phyloP scores from a whole-genome alignment of 192 early-diverging fungal species.

The Coemansia sp. region DNA sequence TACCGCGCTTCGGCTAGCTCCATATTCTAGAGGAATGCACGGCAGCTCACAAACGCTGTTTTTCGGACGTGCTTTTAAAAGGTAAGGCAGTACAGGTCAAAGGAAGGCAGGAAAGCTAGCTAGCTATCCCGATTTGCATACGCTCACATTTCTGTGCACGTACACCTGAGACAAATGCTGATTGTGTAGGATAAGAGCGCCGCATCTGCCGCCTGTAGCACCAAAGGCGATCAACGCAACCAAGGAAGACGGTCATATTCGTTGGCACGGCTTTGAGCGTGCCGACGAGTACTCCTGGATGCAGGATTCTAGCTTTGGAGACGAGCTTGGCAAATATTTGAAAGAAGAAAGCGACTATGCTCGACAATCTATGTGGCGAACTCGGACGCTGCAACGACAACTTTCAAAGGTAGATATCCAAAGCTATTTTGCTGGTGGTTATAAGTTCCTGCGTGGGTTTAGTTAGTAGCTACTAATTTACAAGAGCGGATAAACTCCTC shows the following conservation, averaged over 20 bases:
- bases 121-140: neutral
- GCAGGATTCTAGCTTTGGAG: conserved; percentile 23
- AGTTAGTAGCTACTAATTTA: neutral
- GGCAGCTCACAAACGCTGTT: neutral
- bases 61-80: neutral
- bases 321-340: conserved; percentile 27
- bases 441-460: too few relatives aligned
- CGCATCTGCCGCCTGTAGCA: conserved; percentile 19
- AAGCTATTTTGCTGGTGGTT: neutral
- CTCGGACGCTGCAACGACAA: conserved; percentile 20
- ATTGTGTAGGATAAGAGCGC: neutral
- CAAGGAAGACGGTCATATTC: neutral
- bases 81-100: neutral
- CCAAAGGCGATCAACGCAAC: neutral
- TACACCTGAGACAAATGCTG: neutral
- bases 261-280: conserved; percentile 31
- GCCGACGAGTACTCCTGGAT: conserved; percentile 50
- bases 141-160: neutral
- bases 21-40: neutral
- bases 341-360: conserved; percentile 38
- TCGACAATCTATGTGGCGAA: conserved; percentile 12
- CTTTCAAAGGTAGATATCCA: conserved; percentile 22
- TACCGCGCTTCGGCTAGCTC: neutral
- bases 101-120: neutral
- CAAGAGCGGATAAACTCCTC: too few relatives aligned